phyloP scores from a whole-genome alignment of 768 basidiomycete species.

The Dictyophora rubrovolvata region DNA sequence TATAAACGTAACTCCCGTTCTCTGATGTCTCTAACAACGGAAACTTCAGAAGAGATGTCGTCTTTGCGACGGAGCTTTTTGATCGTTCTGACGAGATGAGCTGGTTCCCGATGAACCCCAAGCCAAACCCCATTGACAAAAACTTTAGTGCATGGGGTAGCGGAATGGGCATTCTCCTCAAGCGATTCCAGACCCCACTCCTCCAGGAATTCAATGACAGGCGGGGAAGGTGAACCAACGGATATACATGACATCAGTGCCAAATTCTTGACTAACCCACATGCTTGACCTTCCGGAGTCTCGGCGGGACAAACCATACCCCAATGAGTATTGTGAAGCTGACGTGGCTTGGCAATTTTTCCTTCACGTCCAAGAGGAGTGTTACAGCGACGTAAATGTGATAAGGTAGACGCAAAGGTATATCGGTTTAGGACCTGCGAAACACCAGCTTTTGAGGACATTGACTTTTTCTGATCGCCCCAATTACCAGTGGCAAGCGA shows the following conservation, averaged over 20 bases:
- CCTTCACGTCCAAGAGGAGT: conserved; percentile 97
- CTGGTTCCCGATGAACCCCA: conserved; percentile 94
- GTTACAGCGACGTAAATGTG: conserved; percentile 95
- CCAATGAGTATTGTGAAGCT: conserved; percentile 99
- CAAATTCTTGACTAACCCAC: conserved; percentile 97
- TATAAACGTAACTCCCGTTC: conserved; percentile 90
- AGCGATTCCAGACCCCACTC: conserved; percentile 96
- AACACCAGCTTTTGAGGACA: conserved; percentile 96
- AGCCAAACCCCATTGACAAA: conserved; percentile 99
- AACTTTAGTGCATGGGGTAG: conserved; percentile 83
- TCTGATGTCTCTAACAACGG: conserved; percentile 94
- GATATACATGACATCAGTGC: conserved; percentile 97
- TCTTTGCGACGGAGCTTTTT: conserved; percentile 88
- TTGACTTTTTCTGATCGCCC: conserved; percentile 98
- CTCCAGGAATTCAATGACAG: conserved; percentile 96
- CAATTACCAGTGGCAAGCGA: conserved; percentile 98
- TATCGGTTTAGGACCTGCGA: conserved; percentile 98
- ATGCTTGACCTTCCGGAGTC: conserved; percentile 98
- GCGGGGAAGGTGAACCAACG: conserved; percentile 90
- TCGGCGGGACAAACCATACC: conserved; percentile 99
- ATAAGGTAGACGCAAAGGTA: conserved; percentile 96
- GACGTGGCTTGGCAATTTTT: conserved; percentile 98
- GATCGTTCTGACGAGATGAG: conserved; percentile 85
- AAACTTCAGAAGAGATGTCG: conserved; percentile 92
- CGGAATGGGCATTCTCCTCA: conserved; percentile 84